phyloP scores from a whole-genome alignment of 352 stramenopile species.

The Phytophthora citrophthora region DNA sequence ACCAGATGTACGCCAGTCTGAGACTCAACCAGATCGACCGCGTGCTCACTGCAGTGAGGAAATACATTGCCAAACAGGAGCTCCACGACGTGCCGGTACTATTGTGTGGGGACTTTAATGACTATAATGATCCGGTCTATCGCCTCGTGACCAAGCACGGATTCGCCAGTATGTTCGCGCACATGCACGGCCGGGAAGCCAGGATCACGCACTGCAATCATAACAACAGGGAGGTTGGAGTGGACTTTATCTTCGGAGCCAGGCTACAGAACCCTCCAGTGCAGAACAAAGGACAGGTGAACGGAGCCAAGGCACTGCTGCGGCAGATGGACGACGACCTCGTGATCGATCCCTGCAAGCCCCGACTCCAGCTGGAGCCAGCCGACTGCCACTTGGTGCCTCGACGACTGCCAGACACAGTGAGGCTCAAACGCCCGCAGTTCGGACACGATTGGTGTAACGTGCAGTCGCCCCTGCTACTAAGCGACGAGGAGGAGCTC shows the following conservation, averaged over 20 bases:
- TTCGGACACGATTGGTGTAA: constrained; percentile 77
- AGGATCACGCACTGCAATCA: constrained; percentile 90
- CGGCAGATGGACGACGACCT: constrained; percentile 13
- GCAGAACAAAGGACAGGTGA: background rate
- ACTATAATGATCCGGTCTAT: constrained; percentile 86
- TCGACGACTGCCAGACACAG: constrained; percentile 63
- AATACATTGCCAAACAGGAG: constrained; percentile 67
- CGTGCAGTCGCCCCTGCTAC: constrained; percentile 50
- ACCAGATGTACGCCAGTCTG: constrained; percentile 79
- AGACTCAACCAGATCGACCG: constrained; percentile 83
- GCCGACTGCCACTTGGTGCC: constrained; percentile 68
- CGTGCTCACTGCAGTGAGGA: constrained; percentile 71
- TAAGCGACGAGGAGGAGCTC: constrained; percentile 59
- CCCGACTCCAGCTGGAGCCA: constrained; percentile 60
- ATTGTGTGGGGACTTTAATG: constrained; percentile 90
- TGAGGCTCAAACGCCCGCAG: constrained; percentile 73
- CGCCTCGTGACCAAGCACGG: constrained; percentile 73
- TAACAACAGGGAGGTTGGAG: constrained; percentile 88
- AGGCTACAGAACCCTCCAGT: constrained; percentile 36
- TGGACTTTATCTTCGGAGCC: constrained; percentile 88
- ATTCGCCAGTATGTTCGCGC: constrained; percentile 77
- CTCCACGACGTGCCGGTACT: constrained; percentile 77
- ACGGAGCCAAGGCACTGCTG: background rate
- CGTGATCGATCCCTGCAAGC: background rate
- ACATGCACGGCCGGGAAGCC: constrained; percentile 79